These are phyloP conservation scores for Cunninghamia lanceolata DNA, from an alignment of 75 land plant species.

Conservation along the genomic window DNA sequence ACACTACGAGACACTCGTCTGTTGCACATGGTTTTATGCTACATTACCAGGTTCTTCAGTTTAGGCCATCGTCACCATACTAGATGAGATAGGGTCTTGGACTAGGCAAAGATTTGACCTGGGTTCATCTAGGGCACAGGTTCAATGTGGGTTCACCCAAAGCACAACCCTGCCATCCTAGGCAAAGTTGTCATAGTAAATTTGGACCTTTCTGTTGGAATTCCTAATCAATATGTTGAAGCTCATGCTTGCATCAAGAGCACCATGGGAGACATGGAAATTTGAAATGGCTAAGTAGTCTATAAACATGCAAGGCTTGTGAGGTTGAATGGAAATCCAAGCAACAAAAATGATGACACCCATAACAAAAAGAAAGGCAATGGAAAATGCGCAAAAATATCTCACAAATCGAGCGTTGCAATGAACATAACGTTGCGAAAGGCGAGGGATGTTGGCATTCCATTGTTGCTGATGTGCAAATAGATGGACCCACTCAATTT, in stretches of 20 bases:
- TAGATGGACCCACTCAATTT: neutral
- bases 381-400: slow-evolving; percentile 14
- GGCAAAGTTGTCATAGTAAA: slow-evolving; percentile 29
- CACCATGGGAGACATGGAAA: slow-evolving; percentile 7
- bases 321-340: slow-evolving; percentile 34
- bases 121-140: too few relatives aligned
- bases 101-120: too few relatives aligned
- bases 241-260: slow-evolving; percentile 17
- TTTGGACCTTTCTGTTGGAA: slow-evolving; percentile 23
- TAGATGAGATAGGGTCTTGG: too few relatives aligned
- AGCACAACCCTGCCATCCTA: too few relatives aligned
- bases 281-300: slow-evolving; percentile 13
- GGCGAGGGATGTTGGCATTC: neutral
- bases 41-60: too few relatives aligned
- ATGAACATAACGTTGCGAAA: too few relatives aligned
- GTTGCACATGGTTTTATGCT: too few relatives aligned
- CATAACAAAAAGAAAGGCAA: slow-evolving; percentile 20
- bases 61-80: too few relatives aligned
- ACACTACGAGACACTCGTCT: too few relatives aligned
- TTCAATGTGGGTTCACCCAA: too few relatives aligned
- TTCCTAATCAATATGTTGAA: slow-evolving; percentile 23
- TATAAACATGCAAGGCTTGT: slow-evolving; percentile 17
- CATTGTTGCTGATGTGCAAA: neutral
- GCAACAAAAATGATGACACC: slow-evolving; percentile 26
- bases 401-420: slow-evolving; percentile 17